Evolutionary conservation across 148 eudicot species (phyloP).

Genomic region (Beta vulgaris): DNA sequence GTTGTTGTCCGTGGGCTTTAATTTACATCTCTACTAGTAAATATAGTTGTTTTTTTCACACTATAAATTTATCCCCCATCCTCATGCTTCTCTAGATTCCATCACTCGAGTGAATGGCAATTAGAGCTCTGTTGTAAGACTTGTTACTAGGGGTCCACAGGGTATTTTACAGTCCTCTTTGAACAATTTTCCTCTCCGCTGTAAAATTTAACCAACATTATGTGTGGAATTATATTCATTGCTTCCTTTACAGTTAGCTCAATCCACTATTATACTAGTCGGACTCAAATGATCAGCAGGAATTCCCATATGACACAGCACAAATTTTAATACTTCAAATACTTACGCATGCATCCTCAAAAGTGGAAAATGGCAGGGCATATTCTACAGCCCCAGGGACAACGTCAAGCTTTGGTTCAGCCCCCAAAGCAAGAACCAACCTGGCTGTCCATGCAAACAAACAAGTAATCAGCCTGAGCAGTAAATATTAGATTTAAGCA

Average conservation of each 20-base stretch:
- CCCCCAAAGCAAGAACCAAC: constrained; percentile 99
- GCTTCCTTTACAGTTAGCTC: neutral
- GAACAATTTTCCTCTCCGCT: neutral
- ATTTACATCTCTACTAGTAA: neutral
- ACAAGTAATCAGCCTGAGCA: constrained; percentile 40
- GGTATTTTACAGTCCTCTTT: no score
- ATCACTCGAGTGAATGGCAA: neutral
- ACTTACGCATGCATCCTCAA: constrained; percentile 93
- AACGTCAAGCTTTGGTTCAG: constrained; percentile 77
- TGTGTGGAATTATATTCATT: neutral
- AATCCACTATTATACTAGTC: neutral
- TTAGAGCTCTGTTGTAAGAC: neutral
- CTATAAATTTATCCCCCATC: neutral
- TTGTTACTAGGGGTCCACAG: neutral
- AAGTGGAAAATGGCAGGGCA: constrained; percentile 88
- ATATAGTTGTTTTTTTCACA: neutral
- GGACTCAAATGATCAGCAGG: neutral
- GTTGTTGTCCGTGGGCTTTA: neutral
- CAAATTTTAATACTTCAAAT: neutral
- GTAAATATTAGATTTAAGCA: constrained; percentile 4
- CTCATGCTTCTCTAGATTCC: neutral
- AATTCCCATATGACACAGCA: neutral
- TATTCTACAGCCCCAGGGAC: constrained; percentile 83
- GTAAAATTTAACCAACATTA: neutral
- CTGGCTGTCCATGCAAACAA: constrained; percentile 91